These are phyloP conservation scores for Eleusine coracana DNA, from an alignment of 176 grass and related monocot species.

Conservation along the genomic window DNA sequence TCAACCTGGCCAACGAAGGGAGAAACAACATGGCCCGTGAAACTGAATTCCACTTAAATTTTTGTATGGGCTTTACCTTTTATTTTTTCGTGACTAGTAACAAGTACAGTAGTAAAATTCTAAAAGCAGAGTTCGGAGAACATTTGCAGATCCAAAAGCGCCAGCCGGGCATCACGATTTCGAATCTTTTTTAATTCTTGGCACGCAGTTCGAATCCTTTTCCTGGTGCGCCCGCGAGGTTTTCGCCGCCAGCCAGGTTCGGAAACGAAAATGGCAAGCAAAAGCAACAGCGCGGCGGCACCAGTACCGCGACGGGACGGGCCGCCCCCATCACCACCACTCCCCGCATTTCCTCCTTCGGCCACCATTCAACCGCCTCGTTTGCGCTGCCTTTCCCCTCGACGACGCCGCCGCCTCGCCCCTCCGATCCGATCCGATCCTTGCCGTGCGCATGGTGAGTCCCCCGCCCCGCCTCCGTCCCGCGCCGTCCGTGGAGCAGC, in stretches of 20 bases:
- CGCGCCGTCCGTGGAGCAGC: slow-evolving; percentile 4
- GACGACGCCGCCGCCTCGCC: background rate
- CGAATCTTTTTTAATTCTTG: too few species aligned
- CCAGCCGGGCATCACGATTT: too few species aligned
- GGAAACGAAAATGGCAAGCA: background rate
- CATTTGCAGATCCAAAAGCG: background rate
- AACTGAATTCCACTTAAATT: background rate
- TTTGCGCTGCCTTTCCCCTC: slow-evolving; percentile 16
- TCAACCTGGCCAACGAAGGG: background rate
- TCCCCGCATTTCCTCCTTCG: background rate
- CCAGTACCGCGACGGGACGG: slow-evolving; percentile 25
- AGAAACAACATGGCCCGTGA: background rate
- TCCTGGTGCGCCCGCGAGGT: background rate
- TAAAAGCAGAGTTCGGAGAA: too few species aligned
- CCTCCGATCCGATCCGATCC: slow-evolving; percentile 8
- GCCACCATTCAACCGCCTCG: background rate
- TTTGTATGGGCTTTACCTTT: background rate
- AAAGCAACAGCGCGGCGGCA: slow-evolving; percentile 36
- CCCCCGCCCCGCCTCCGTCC: background rate
- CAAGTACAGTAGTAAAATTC: background rate
- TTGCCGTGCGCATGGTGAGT: slow-evolving; percentile 18
- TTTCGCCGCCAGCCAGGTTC: background rate
- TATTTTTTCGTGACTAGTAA: background rate
- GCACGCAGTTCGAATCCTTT: background rate
- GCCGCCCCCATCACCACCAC: background rate